Percentiles rank a stretch among this genome's conserved stretches.
Conservation (phyloP, 148 eudicot species). For the Euryodendron excelsum region DNA sequence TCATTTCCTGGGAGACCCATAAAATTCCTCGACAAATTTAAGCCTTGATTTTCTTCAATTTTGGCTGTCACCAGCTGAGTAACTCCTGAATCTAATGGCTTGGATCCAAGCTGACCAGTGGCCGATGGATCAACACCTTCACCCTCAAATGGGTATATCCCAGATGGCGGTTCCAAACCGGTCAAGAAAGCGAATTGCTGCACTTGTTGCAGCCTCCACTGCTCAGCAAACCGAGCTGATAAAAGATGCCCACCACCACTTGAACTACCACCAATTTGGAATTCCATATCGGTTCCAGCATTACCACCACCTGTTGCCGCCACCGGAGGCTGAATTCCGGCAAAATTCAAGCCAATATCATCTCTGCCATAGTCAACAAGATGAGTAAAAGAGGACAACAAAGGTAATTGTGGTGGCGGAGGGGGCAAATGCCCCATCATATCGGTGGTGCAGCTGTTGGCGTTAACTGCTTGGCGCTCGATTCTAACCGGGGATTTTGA, state of each 20-base stretch:
- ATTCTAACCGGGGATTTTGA: background rate
- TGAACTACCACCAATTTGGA: background rate
- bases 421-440: background rate
- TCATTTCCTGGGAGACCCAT: slow-evolving; percentile 1
- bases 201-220: slow-evolving; percentile 5
- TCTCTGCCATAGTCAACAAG: background rate
- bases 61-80: background rate
- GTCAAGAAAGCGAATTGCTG: slow-evolving; percentile 10
- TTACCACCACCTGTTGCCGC: background rate
- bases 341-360: background rate
- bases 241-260: background rate
- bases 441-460: background rate
- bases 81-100: background rate
- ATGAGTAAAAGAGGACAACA: background rate
- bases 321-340: background rate
- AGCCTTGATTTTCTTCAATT: slow-evolving; percentile 6
- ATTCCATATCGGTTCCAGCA: background rate
- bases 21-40: slow-evolving; percentile 11
- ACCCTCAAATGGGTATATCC: slow-evolving; percentile 1
- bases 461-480: background rate
- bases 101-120: background rate
- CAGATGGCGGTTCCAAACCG: background rate
- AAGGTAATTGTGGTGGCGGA: slow-evolving; percentile 9
- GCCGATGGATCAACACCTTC: background rate
- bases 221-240: background rate